Conservation (phyloP, 2,329 filamentous ascomycete species). For the Alternaria panax region DNA sequence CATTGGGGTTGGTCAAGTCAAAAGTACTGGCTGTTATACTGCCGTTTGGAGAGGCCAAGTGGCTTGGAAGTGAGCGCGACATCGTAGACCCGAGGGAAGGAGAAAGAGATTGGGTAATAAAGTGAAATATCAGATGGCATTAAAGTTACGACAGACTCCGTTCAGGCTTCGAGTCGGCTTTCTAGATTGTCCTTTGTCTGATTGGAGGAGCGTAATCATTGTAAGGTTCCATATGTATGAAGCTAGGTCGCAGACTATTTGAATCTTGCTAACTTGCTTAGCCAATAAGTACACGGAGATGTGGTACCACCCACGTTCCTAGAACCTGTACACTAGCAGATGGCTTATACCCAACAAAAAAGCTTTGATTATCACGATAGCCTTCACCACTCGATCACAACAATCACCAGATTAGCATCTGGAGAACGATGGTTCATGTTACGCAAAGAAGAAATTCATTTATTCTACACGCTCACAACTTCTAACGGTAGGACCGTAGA, state of each 20-base stretch:
- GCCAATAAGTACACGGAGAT: neutral
- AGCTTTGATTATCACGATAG: neutral
- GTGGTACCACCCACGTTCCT: neutral
- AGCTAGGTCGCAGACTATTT: neutral
- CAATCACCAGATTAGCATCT: neutral
- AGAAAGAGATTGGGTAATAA: slow-evolving; percentile 24
- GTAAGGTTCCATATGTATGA: neutral
- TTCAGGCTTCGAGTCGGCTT: neutral
- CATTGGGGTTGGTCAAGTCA: slow-evolving; percentile 81
- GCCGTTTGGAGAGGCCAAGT: slow-evolving; percentile 35
- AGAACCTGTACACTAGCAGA: neutral
- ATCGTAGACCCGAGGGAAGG: slow-evolving; percentile 15
- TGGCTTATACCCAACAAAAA: neutral
- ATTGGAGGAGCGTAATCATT: neutral
- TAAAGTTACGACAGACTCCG: neutral
- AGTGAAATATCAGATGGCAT: neutral
- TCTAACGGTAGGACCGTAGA: neutral
- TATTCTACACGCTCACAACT: neutral
- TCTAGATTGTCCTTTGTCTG: neutral
- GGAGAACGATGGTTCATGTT: neutral
- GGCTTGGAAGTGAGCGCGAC: slow-evolving; percentile 31
- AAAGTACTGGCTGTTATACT: slow-evolving; percentile 69
- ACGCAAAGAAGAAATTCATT: neutral
- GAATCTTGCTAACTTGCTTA: neutral
- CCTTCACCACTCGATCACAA: neutral